Evolutionary conservation across 805 yeast genomes (phyloP).

Genomic region (Debaryomyces hansenii): DNA sequence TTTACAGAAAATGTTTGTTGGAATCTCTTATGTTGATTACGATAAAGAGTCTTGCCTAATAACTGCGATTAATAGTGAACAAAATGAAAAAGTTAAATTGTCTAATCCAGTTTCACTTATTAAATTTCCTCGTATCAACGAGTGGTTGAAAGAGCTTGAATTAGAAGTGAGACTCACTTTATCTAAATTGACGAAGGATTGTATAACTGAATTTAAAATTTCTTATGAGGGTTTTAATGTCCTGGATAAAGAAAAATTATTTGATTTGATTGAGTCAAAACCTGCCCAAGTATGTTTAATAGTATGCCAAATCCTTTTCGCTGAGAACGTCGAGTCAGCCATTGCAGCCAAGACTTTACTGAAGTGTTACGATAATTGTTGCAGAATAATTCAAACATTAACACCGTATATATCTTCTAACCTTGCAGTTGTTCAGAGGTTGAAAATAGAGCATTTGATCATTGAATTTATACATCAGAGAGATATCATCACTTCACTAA

Average conservation of each 20-base stretch:
- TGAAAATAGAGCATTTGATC: conserved; percentile 58
- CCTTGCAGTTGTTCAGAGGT: conserved; percentile 30
- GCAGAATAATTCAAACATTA: conserved; percentile 17
- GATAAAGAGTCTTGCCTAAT: conserved; percentile 36
- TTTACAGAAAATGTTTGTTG: conserved; percentile 70
- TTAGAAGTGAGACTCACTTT: conserved; percentile 50
- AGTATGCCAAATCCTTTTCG: conserved; percentile 59
- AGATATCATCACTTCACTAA: conserved; percentile 32
- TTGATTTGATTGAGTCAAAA: conserved; percentile 32
- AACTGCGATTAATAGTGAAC: conserved; percentile 55
- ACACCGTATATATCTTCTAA: conserved; percentile 22
- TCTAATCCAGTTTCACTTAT: conserved; percentile 42
- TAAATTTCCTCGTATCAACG: conserved; percentile 46
- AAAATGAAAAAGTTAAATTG: conserved; percentile 59
- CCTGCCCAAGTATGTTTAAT: conserved; percentile 62
- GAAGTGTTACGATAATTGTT: conserved; percentile 4
- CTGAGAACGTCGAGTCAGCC: conserved; percentile 39
- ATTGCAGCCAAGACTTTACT: conserved; percentile 8
- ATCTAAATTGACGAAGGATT: conserved; percentile 26
- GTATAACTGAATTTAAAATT: conserved; percentile 21
- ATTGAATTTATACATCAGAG: conserved; percentile 66
- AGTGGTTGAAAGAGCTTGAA: conserved; percentile 67
- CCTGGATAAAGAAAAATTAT: background rate
- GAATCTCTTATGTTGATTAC: conserved; percentile 46
- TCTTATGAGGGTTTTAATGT: background rate